phyloP scores from a whole-genome alignment of 257 asterid species.

The Przewalskia tangutica region DNA sequence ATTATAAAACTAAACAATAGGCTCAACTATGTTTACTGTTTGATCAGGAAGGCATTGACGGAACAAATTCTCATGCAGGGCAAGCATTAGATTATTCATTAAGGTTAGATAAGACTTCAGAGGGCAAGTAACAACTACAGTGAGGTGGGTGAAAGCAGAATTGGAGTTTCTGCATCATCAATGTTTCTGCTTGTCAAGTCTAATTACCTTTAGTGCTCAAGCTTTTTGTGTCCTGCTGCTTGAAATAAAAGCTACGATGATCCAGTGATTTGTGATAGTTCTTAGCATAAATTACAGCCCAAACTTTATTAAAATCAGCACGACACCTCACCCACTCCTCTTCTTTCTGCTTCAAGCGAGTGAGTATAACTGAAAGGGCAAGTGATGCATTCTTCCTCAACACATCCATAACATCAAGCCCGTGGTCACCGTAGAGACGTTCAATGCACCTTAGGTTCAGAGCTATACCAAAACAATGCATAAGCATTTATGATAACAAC shows the following conservation, averaged over 20 bases:
- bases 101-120: background rate
- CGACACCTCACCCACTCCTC: conserved; percentile 97
- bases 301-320: conserved; percentile 83
- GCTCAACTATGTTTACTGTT: background rate
- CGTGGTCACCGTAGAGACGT: conserved; percentile 96
- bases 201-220: conserved; percentile 82
- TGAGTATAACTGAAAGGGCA: conserved; percentile 78
- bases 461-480: conserved; percentile 33
- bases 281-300: conserved; percentile 90
- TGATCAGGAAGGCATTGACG: background rate
- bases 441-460: conserved; percentile 88
- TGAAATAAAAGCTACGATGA: conserved; percentile 91
- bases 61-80: background rate
- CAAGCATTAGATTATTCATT: background rate
- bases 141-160: background rate
- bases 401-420: conserved; percentile 94
- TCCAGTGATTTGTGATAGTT: conserved; percentile 95
- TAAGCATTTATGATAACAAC: conserved; percentile 15
- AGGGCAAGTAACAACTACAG: background rate
- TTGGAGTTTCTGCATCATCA: background rate
- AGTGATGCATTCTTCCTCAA: conserved; percentile 70
- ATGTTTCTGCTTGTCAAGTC: background rate
- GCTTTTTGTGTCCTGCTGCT: conserved; percentile 93
- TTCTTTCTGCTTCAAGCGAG: conserved; percentile 92
- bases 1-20: background rate